Evolutionary conservation across 108 stramenopile genomes (phyloP).

Genomic region (Epipyxis sp.): DNA sequence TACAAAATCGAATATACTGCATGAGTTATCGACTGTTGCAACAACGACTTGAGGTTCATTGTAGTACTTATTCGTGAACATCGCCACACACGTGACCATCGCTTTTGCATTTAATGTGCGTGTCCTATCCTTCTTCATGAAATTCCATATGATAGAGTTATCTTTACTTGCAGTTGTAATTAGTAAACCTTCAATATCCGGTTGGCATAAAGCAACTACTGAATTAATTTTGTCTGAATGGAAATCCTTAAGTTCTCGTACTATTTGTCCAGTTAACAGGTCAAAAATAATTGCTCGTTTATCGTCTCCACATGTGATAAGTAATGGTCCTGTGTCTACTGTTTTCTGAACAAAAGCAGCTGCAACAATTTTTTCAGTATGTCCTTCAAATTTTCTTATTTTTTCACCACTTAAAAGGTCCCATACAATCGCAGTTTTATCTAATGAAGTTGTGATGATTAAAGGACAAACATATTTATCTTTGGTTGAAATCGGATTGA

Average conservation of each 20-base stretch:
- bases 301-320: neutral
- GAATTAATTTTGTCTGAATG: neutral
- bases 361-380: neutral
- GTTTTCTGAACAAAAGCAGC: neutral
- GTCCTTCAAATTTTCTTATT: neutral
- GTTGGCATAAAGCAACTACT: neutral
- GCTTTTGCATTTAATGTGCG: neutral
- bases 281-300: neutral
- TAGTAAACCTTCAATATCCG: neutral
- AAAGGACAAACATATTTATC: neutral
- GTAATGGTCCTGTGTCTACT: neutral
- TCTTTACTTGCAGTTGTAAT: neutral
- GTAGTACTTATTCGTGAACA: too few species aligned
- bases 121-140: neutral
- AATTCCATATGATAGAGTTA: neutral
- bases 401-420: neutral
- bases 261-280: neutral
- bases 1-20: neutral
- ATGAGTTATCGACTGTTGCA: too few species aligned
- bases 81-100: neutral
- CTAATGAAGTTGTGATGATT: neutral
- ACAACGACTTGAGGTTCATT: too few species aligned
- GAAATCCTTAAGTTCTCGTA: neutral
- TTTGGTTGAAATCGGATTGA: too few species aligned
- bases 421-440: constrained; percentile 16